These are phyloP conservation scores for Scheffersomyces insectosa DNA, from an alignment of 1,139 yeast genomes.

Conservation along the genomic window DNA sequence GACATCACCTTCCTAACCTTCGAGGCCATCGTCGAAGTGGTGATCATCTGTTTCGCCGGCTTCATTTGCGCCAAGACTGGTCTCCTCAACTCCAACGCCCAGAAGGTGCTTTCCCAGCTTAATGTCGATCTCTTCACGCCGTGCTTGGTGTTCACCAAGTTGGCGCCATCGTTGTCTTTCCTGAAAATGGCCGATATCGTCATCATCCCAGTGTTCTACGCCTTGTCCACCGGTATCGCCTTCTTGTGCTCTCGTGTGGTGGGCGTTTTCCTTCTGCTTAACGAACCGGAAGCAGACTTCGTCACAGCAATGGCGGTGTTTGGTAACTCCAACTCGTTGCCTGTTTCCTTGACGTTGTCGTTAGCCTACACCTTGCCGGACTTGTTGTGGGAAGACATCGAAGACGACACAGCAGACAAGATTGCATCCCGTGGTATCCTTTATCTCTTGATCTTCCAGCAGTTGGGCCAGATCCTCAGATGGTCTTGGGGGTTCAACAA, in stretches of 20 bases:
- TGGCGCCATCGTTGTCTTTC: slow-evolving; percentile 72
- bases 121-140: slow-evolving; percentile 85
- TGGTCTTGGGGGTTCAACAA: slow-evolving; percentile 95
- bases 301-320: slow-evolving; percentile 90
- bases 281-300: slow-evolving; percentile 68
- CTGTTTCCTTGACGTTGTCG: slow-evolving; percentile 74
- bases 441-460: slow-evolving; percentile 78
- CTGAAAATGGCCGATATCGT: slow-evolving; percentile 68
- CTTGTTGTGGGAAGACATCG: slow-evolving; percentile 71
- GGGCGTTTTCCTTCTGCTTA: slow-evolving; percentile 49
- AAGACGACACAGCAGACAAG: slow-evolving; percentile 63
- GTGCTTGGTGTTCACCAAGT: slow-evolving; percentile 75
- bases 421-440: slow-evolving; percentile 81
- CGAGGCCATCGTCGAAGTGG: slow-evolving; percentile 79
- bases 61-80: slow-evolving; percentile 66
- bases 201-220: slow-evolving; percentile 72
- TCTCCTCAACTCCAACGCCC: slow-evolving; percentile 59
- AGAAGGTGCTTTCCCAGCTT: slow-evolving; percentile 62
- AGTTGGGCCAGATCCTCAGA: slow-evolving; percentile 77
- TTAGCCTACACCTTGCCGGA: slow-evolving; percentile 73
- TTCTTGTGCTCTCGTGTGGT: slow-evolving; percentile 53
- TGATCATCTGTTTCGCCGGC: slow-evolving; percentile 70
- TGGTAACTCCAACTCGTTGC: slow-evolving; percentile 79
- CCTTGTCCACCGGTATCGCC: slow-evolving; percentile 63
- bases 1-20: slow-evolving; percentile 66